These are phyloP conservation scores for Jacaranda copaia DNA, from an alignment of 257 asterid genomes.

Conservation along the genomic window DNA sequence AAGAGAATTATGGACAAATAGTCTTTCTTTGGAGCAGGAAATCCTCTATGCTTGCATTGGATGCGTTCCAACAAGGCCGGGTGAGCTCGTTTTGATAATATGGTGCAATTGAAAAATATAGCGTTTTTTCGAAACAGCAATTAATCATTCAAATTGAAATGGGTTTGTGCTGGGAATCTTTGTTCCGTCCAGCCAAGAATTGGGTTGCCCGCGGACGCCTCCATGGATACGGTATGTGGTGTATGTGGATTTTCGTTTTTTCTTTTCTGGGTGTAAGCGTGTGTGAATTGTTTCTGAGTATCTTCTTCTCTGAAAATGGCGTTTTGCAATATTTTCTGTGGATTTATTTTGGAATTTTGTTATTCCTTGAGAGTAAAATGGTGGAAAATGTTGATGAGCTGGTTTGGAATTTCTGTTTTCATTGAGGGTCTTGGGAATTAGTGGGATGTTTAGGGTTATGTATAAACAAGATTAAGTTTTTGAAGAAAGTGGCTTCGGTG, in stretches of 20 bases:
- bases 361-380: background rate
- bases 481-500: too few relatives aligned
- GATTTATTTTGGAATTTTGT: background rate
- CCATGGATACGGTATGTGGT: constrained; percentile 57
- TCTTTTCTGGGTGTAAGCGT: background rate
- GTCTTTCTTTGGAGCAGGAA: too few relatives aligned
- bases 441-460: background rate
- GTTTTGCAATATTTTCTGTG: background rate
- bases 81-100: too few relatives aligned
- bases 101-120: background rate
- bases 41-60: too few relatives aligned
- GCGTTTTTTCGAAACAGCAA: background rate
- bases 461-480: background rate
- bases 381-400: background rate
- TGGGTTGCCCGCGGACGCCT: constrained; percentile 55
- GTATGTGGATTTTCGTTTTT: background rate
- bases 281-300: constrained; percentile 1
- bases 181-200: constrained; percentile 48
- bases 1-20: too few relatives aligned
- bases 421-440: background rate
- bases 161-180: constrained; percentile 60
- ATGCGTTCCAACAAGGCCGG: too few relatives aligned
- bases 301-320: constrained; percentile 11
- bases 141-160: constrained; percentile 33
- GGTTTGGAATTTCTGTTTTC: background rate